Conservation (phyloP, 805 yeast species). For the Zygosaccharomyces rouxii region DNA sequence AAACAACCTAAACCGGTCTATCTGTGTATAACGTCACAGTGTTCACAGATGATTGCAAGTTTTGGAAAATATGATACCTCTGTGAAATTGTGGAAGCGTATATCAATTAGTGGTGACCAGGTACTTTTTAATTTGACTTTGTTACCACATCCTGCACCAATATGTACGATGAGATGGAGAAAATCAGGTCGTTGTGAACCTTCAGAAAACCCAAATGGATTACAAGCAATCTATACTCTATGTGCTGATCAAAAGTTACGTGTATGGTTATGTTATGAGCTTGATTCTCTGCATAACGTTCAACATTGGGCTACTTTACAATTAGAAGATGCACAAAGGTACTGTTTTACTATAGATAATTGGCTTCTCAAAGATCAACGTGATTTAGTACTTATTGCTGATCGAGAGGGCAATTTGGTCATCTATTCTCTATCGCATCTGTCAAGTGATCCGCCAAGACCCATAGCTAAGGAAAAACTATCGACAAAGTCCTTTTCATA, state of each 20-base stretch:
- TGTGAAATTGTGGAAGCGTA: slow-evolving; percentile 75
- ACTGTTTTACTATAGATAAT: slow-evolving; percentile 41
- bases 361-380: slow-evolving; percentile 35
- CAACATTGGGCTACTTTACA: slow-evolving; percentile 52
- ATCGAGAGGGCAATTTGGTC: slow-evolving; percentile 39
- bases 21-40: slow-evolving; percentile 56
- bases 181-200: slow-evolving; percentile 31
- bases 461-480: slow-evolving; percentile 42
- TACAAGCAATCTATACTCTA: slow-evolving; percentile 59
- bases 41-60: slow-evolving; percentile 62
- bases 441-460: slow-evolving; percentile 51
- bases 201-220: slow-evolving; percentile 22
- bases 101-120: slow-evolving; percentile 59
- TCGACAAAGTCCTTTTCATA: slow-evolving; percentile 22
- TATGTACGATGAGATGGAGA: slow-evolving; percentile 60
- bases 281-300: slow-evolving; percentile 48
- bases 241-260: slow-evolving; percentile 55
- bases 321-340: slow-evolving; percentile 27
- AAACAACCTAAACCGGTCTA: slow-evolving; percentile 60
- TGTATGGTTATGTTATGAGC: slow-evolving; percentile 65
- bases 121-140: slow-evolving; percentile 65
- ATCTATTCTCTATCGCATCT: slow-evolving; percentile 49
- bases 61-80: slow-evolving; percentile 58
- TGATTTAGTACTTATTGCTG: slow-evolving; percentile 42
- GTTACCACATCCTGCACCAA: slow-evolving; percentile 57